phyloP scores from a whole-genome alignment of 306 rosid genomes.

The Oxytropis ochrocephala region DNA sequence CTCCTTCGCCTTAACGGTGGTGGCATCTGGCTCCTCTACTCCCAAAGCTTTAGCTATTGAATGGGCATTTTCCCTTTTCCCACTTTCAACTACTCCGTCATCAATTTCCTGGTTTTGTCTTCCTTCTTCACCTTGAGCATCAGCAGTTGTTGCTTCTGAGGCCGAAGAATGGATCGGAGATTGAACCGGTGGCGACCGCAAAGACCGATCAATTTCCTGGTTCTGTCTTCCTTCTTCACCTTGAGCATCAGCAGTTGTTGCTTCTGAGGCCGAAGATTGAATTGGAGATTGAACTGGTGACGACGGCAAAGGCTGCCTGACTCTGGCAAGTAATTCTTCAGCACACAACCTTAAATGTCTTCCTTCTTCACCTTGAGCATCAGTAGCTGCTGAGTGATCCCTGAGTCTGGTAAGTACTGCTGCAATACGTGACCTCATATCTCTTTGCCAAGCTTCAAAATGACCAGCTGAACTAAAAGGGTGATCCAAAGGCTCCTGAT shows the following conservation, averaged over 20 bases:
- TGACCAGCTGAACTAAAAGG: slow-evolving; percentile 29
- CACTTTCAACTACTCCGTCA: slow-evolving; percentile 19
- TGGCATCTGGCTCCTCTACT: slow-evolving; percentile 33
- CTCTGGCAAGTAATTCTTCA: slow-evolving; percentile 62
- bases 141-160: not conserved
- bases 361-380: too few species aligned
- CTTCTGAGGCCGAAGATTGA: slow-evolving; percentile 49
- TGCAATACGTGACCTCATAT: slow-evolving; percentile 61
- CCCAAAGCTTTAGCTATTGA: slow-evolving; percentile 66
- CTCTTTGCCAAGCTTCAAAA: too few species aligned
- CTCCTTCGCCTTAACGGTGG: slow-evolving; percentile 14
- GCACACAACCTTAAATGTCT: too few species aligned
- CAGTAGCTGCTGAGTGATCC: too few species aligned
- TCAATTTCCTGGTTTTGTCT: slow-evolving; percentile 1
- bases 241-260: not conserved
- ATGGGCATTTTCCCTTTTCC: slow-evolving; percentile 27
- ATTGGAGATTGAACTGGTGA: slow-evolving; percentile 24
- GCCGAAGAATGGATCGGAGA: slow-evolving; percentile 50
- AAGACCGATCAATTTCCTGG: slow-evolving; percentile 1
- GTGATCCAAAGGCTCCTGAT: slow-evolving; percentile 58
- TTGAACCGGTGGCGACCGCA: slow-evolving; percentile 28
- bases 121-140: slow-evolving; percentile 10
- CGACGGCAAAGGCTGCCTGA: slow-evolving; percentile 55
- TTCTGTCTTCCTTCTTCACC: slow-evolving; percentile 9
- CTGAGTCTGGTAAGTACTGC: slow-evolving; percentile 55